Base-by-base conservation (phyloP, 2,329 filamentous ascomycete genomes). In the Grosmannia clavigera region DNA sequence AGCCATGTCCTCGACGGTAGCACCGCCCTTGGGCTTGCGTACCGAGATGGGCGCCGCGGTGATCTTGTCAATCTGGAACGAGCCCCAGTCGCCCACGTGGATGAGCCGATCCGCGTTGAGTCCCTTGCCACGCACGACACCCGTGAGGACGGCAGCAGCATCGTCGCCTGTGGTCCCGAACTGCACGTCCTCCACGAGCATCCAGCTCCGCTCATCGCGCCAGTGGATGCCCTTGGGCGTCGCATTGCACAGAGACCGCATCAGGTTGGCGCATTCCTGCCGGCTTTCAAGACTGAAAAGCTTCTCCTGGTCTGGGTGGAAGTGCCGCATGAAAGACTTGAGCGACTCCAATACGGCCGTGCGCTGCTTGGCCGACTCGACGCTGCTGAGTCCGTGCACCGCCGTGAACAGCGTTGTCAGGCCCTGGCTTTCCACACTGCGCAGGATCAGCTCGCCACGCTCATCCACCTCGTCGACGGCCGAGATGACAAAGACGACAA, bases 191-290 rank as follows among this genome's bases (percentile, higher is more conserved):
- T 99, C 94, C 5, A 92, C 83, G 61, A 96, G 76, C 86, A 99
- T 90, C 89, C 94, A 99, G 67, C 91, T 95, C 66, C 94, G 82
- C 65, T 96, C 90, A 58, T 99, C 94, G 67, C 94, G 84, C 94
- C 94, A 99, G 64, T 86, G 79, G n/a, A 99, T 83, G 0, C 94
- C 94, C 75, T 95, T 97, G 12, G 94, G 92, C 52, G 87, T 91
- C 43, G 88, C 90, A 64, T 86, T 96, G 78, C 94, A 99, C 19
- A 99, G 76, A 33, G 91, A 92, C 58, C 95, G 83, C 73, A 97
- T 88, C 46, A 95, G 77, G 70, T 96, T 97, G 58, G 90, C 83
- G 70, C 89, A 92, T 71, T 99, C 94, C 70, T 96, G 91, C 69
- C 89, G 82, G 63, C 83, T 92, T 69, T 96, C 91, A 60, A 96